Evolutionary conservation across 805 yeast genomes (phyloP), one percentile per base, ranked within the genome.

Genomic region (Ogataea ganodermae): DNA sequence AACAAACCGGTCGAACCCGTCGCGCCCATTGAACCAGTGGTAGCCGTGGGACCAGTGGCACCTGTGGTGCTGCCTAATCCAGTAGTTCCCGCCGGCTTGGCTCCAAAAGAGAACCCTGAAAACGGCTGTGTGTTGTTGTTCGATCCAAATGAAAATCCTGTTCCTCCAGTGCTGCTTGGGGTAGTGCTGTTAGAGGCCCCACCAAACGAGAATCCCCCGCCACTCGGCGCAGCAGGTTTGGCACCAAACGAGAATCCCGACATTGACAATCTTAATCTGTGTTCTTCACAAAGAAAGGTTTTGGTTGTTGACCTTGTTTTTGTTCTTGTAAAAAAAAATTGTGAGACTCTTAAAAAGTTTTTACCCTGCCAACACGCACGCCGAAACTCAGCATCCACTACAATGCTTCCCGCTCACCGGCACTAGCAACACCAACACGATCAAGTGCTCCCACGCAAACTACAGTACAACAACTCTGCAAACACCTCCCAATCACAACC

Each of bases 31-130:
- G 38, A 3, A 3, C 33, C 23, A 17, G 21, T 13, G n/a, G 23
- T 33, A 5, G 23, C 21, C 10, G 36, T n/a, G 35, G 37, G 70
- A 66, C 49, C 47, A 14, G 58, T 37, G 27, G 54, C 26, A 14
- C 48, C 52, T 33, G 51, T 42, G 13, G 55, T 43, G 16, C n/a
- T n/a, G n/a, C 33, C 33, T n/a, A 30, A 30, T n/a, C 33, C 33
- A 38, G 42, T 8, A 21, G 35, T 41, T 4, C 26, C 41, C 14
- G 6, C 61, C 53, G 49, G 42, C 24, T 38, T 37, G 6, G 40
- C 40, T n/a, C 40, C 40, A 12, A 43, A 35, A 4, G 46, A 41
- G 13, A 46, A 45, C 16, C 33, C 33, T 4, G 33, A 12, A 30
- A 18, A n/a, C 17, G 33, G 5, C 16, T 30, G 33, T 30, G 41